Evolutionary conservation across 2,329 filamentous ascomycete genomes (phyloP).

Genomic region (Beauveria scarabaeidicola): DNA sequence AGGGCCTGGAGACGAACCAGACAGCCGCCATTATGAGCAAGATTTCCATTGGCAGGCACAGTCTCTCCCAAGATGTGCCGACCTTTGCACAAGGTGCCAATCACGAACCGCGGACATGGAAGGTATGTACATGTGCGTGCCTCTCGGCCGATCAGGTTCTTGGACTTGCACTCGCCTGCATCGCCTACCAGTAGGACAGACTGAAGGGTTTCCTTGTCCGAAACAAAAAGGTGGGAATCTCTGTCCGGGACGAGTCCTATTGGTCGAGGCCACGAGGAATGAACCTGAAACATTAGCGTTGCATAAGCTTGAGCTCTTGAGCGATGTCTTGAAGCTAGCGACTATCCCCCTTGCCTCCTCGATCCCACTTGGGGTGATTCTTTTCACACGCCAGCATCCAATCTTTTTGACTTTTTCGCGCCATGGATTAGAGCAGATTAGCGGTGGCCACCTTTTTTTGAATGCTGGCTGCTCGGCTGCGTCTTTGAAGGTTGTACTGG

Average conservation of each 20-base stretch:
- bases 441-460: neutral
- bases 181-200: neutral
- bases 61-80: neutral
- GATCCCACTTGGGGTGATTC: neutral
- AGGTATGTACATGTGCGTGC: neutral
- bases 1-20: neutral
- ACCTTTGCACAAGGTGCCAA: neutral
- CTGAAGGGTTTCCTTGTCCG: neutral
- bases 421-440: neutral
- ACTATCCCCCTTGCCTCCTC: too few species aligned
- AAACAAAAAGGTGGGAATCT: slow-evolving; percentile 8
- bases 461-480: too few species aligned
- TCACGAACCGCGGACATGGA: neutral
- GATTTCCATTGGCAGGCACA: neutral
- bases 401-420: neutral
- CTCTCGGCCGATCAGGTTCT: neutral
- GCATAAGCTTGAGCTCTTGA: slow-evolving; percentile 5
- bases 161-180: neutral
- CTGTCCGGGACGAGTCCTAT: slow-evolving; percentile 7
- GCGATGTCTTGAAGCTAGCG: neutral
- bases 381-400: neutral
- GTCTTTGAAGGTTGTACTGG: too few species aligned
- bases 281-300: slow-evolving; percentile 12
- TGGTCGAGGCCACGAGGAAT: slow-evolving; percentile 4
- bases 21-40: neutral